Evolutionary conservation across 306 rosid genomes (phyloP).

Genomic region (Vigna radiata): DNA sequence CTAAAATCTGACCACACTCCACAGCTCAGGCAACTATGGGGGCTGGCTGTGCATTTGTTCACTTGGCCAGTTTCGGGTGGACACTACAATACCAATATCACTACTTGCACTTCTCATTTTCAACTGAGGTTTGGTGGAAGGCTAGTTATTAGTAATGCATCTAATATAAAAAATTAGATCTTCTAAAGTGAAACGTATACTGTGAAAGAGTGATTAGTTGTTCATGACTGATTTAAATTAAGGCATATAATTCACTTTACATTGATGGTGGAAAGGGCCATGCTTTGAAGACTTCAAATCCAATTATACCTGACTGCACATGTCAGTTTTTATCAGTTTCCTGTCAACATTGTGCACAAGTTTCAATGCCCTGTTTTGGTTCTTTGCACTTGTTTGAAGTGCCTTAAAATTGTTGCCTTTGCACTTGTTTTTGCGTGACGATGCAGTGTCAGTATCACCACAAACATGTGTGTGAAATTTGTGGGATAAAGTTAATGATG

Average conservation of each 20-base stretch:
- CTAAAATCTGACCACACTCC: not conserved
- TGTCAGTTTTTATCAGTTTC: not conserved
- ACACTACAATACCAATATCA: not conserved
- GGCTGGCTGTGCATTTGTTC: not conserved
- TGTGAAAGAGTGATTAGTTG: not conserved
- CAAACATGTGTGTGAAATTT: conserved; percentile 7
- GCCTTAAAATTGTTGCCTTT: not conserved
- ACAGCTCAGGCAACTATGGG: not conserved
- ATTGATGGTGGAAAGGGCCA: not conserved
- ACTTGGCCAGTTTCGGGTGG: not conserved
- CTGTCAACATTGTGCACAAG: not conserved
- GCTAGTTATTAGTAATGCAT: not conserved
- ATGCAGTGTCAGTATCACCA: not conserved
- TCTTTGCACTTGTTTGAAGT: conserved; percentile 15
- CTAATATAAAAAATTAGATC: not conserved
- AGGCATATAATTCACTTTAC: not conserved
- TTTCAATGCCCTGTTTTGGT: not conserved
- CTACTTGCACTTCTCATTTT: not conserved
- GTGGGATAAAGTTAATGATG: not conserved
- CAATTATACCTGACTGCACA: not conserved
- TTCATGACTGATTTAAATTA: not conserved
- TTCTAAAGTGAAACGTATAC: not conserved
- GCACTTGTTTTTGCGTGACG: not conserved
- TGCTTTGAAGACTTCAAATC: not conserved
- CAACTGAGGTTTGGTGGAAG: not conserved